Evolutionary conservation across 2,329 filamentous ascomycete species (phyloP).

Genomic region (Huntiella savannae): DNA sequence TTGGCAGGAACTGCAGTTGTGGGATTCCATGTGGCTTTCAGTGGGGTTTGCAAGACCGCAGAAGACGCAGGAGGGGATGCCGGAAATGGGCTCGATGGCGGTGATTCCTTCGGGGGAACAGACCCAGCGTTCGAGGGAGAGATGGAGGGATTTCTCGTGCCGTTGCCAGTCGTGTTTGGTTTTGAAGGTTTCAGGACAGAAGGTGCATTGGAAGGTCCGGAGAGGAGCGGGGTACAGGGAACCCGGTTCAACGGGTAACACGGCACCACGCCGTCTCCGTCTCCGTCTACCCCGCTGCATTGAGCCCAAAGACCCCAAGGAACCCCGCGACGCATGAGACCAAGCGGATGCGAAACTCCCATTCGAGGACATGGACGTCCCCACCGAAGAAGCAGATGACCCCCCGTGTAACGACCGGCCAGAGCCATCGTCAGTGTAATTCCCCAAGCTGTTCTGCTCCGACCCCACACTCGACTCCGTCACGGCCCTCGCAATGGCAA

Average conservation of each 20-base stretch:
- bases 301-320: conserved; percentile 32
- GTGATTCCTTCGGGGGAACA: conserved; percentile 39
- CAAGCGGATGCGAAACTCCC: conserved; percentile 39
- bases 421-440: conserved; percentile 42
- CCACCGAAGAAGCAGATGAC: conserved; percentile 40
- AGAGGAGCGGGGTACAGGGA: conserved; percentile 23
- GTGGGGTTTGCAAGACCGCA: conserved; percentile 37
- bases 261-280: conserved; percentile 24
- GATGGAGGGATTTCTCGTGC: conserved; percentile 48
- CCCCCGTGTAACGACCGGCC: conserved; percentile 30
- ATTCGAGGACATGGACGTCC: conserved; percentile 40
- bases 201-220: conserved; percentile 47
- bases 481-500: conserved; percentile 38
- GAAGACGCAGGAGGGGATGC: conserved; percentile 37
- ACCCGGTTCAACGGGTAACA: conserved; percentile 19
- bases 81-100: conserved; percentile 39
- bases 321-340: conserved; percentile 38
- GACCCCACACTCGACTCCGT: conserved; percentile 33
- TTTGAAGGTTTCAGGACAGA: conserved; percentile 48
- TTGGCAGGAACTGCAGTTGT: conserved; percentile 45
- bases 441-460: conserved; percentile 36
- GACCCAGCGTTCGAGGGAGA: conserved; percentile 47
- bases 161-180: conserved; percentile 53
- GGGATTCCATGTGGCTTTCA: conserved; percentile 35
- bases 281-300: conserved; percentile 28